Evolutionary conservation across 2,329 filamentous ascomycete species (phyloP).

Genomic region (Aureobasidium sp.): DNA sequence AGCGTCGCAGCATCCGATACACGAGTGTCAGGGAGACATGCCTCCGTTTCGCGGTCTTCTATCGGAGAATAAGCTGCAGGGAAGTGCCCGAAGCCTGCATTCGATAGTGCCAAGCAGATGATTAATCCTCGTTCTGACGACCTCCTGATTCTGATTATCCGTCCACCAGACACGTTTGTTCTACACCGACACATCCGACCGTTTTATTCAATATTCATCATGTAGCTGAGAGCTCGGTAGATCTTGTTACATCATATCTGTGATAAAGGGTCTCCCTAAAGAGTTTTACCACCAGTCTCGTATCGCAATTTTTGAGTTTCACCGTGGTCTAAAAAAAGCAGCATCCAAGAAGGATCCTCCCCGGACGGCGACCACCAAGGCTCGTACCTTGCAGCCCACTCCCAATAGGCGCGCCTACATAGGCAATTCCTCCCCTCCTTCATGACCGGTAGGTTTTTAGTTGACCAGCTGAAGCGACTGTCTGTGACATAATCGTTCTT

Average conservation of each 20-base stretch:
- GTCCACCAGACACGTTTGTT: neutral
- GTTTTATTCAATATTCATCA: neutral
- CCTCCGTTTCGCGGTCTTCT: neutral
- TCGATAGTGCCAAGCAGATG: neutral
- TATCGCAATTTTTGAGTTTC: slow-evolving; percentile 14
- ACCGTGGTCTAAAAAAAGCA: slow-evolving; percentile 19
- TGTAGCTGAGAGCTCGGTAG: neutral
- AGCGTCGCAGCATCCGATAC: neutral
- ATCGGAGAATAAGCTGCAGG: slow-evolving; percentile 13
- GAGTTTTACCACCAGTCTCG: slow-evolving; percentile 16
- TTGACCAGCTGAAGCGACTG: slow-evolving; percentile 10
- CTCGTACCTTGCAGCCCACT: slow-evolving; percentile 21
- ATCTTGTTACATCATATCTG: slow-evolving; percentile 6
- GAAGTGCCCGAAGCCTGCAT: neutral
- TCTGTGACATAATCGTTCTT: slow-evolving; percentile 1
- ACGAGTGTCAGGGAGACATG: slow-evolving; percentile 1
- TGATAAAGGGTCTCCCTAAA: slow-evolving; percentile 7
- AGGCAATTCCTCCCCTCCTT: slow-evolving; percentile 14
- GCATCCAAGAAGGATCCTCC: slow-evolving; percentile 10
- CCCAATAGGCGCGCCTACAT: slow-evolving; percentile 13
- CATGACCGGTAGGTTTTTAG: slow-evolving; percentile 13
- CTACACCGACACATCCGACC: neutral
- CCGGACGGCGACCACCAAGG: slow-evolving; percentile 17
- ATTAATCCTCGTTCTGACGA: too few relatives aligned
- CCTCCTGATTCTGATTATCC: neutral